Percentiles rank a stretch among this genome's conserved stretches.
These are phyloP conservation scores for Grosmannia serpens DNA, from an alignment of 2,329 filamentous ascomycete genomes.

Conservation along the genomic window DNA sequence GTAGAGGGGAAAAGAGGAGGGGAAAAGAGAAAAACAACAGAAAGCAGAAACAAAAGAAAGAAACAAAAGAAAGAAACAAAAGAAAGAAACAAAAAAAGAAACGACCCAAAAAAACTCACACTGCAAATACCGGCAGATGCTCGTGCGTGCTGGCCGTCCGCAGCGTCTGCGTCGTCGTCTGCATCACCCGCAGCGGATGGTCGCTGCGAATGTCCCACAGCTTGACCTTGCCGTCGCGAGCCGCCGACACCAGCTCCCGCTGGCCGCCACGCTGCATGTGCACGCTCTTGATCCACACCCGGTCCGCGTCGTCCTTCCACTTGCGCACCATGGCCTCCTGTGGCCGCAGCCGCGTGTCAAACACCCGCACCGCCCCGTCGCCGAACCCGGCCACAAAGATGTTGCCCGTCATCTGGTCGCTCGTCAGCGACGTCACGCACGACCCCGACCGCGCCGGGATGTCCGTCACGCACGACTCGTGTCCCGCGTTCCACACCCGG, in stretches of 20 bases:
- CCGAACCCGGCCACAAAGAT: slow-evolving; percentile 95
- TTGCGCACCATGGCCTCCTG: slow-evolving; percentile 90
- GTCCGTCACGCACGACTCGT: slow-evolving; percentile 85
- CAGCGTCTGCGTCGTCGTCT: slow-evolving; percentile 64
- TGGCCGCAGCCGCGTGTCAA: slow-evolving; percentile 75
- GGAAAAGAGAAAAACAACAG: background rate
- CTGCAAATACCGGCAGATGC: slow-evolving; percentile 88
- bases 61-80: background rate
- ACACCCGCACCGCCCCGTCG: slow-evolving; percentile 86
- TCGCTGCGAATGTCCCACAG: slow-evolving; percentile 95
- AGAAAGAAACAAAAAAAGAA: background rate
- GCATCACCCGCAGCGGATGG: slow-evolving; percentile 59
- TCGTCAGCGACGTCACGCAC: slow-evolving; percentile 90
- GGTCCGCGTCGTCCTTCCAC: slow-evolving; percentile 80
- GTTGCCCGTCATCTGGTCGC: slow-evolving; percentile 94
- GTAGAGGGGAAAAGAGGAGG: background rate
- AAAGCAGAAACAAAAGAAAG: background rate
- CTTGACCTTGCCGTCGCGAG: slow-evolving; percentile 84
- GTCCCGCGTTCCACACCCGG: slow-evolving; percentile 88
- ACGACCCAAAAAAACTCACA: slow-evolving; percentile 45
- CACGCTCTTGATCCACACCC: slow-evolving; percentile 90
- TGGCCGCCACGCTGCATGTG: slow-evolving; percentile 95
- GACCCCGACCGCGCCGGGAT: slow-evolving; percentile 90
- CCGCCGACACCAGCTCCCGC: slow-evolving; percentile 80
- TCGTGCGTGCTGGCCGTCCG: slow-evolving; percentile 88